These are phyloP conservation scores for Silene latifolia DNA, from an alignment of 148 eudicot species.

Conservation along the genomic window DNA sequence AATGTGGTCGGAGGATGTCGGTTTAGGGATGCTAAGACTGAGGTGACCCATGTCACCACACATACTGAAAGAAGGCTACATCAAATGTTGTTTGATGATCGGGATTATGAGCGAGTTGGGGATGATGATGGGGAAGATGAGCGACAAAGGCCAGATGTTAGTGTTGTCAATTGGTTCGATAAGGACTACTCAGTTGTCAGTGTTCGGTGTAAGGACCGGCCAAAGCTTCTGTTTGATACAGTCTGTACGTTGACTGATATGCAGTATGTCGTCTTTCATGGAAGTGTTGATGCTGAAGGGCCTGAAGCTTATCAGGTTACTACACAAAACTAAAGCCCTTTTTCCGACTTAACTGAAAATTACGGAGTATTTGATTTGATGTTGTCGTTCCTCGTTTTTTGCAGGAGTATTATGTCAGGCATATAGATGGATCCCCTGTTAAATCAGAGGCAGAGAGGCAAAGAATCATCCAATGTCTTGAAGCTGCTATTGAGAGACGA, in stretches of 20 bases:
- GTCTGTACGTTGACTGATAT: constrained; percentile 93
- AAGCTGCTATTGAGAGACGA: constrained; percentile 86
- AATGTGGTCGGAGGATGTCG: constrained; percentile 78
- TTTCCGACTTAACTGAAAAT: not conserved
- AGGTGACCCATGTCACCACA: constrained; percentile 52
- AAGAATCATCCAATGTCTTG: constrained; percentile 82
- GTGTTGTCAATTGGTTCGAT: constrained; percentile 77
- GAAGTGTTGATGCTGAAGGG: constrained; percentile 78
- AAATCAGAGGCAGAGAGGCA: constrained; percentile 92
- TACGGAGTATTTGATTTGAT: not conserved
- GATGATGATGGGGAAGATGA: constrained; percentile 37
- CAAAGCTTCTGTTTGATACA: constrained; percentile 83
- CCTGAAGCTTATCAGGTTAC: constrained; percentile 78
- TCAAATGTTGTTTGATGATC: constrained; percentile 84
- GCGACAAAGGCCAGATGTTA: constrained; percentile 59
- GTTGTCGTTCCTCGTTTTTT: not conserved
- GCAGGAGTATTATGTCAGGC: constrained; percentile 84
- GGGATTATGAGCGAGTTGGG: constrained; percentile 59
- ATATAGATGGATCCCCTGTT: constrained; percentile 84
- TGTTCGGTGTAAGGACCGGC: constrained; percentile 75
- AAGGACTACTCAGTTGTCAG: constrained; percentile 85
- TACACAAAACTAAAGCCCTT: not conserved
- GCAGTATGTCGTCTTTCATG: constrained; percentile 92
- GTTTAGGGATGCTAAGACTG: constrained; percentile 66
- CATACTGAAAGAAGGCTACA: constrained; percentile 90